A percentile compares a stretch with the other conserved stretches of the same genome.
These are phyloP conservation scores for Hypoxylon sp. DNA, from an alignment of 2,329 filamentous ascomycete species.

Conservation along the genomic window DNA sequence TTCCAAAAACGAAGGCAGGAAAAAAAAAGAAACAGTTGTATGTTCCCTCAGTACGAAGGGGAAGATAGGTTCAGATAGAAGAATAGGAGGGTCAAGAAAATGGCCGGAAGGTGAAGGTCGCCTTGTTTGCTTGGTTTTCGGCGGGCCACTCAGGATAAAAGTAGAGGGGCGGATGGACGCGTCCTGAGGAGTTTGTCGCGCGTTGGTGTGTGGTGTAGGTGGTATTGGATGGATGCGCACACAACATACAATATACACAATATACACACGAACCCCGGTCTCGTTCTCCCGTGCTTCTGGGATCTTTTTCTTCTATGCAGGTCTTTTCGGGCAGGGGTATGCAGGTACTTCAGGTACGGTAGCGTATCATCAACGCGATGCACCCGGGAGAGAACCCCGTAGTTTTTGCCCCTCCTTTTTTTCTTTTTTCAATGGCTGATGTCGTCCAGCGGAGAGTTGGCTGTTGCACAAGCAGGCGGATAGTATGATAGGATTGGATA, in stretches of 20 bases:
- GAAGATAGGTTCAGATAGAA: conserved; percentile 34
- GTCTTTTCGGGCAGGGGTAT: conserved; percentile 22
- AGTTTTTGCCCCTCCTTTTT: conserved; percentile 29
- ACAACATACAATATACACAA: conserved; percentile 24
- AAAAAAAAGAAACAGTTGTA: conserved; percentile 27
- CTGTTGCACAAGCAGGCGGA: conserved; percentile 34
- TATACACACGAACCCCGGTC: conserved; percentile 28
- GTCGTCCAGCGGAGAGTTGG: conserved; percentile 29
- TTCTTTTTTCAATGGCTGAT: conserved; percentile 26
- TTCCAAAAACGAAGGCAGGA: conserved; percentile 22
- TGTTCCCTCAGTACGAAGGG: conserved; percentile 24
- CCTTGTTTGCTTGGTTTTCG: conserved; percentile 40
- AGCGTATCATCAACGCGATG: conserved; percentile 36
- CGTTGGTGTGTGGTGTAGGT: conserved; percentile 27
- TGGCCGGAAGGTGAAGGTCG: conserved; percentile 31
- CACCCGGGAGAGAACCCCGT: conserved; percentile 23
- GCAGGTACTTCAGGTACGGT: conserved; percentile 33
- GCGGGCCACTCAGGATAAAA: conserved; percentile 41
- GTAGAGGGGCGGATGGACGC: conserved; percentile 37
- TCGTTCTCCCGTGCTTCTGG: conserved; percentile 37
- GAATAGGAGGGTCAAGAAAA: conserved; percentile 37
- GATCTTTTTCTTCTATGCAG: conserved; percentile 28
- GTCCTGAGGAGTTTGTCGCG: conserved; percentile 38
- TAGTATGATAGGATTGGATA: conserved; percentile 35
- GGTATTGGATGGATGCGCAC: conserved; percentile 37